Evolutionary conservation across 768 basidiomycete genomes (phyloP), one percentile per base, ranked within the genome.

Genomic region (Epithele typhae): DNA sequence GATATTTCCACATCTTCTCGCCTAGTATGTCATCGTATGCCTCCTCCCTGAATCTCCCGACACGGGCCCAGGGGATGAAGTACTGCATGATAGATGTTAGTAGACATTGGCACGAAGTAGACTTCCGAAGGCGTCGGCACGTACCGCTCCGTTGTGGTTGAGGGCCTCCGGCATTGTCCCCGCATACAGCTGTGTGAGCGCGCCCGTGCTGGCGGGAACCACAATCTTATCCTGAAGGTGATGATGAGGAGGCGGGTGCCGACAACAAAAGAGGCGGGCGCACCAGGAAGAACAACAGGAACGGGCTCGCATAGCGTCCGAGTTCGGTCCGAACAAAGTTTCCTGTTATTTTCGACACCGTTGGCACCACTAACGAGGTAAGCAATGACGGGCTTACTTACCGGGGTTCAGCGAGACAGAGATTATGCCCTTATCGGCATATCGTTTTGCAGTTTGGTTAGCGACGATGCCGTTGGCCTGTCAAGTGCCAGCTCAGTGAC

Each of bases 341-440:
- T 5, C 59, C 58, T 56, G 25, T 27, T 62, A 65, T n/a, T n/a
- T n/a, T n/a, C 6, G 68, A 68, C 0, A 77, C 61, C n/a, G n/a
- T n/a, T n/a, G n/a, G n/a, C n/a, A n/a, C n/a, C n/a, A n/a, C 40
- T 77, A 14, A 6, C 5, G 19, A 9, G 15, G 17, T 15, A 10
- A 33, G 14, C 39, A 9, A 15, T 12, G 12, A 25, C 7, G 27
- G 7, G 14, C 14, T n/a, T 4, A 41, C 52, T 46, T 37, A 59
- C 78, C 77, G 2, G 80, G 77, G 46, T 79, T 69, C 25, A 77
- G 53, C 6, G 73, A 61, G 24, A 53, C 41, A n/a, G 72, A 72
- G 0, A 80, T 62, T 41, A 82, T 70, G 22, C 56, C 53, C 7
- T 74, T 69, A 49, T 74, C 56, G 17, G 62, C 71, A 50, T 76